A percentile compares a stretch with the other conserved stretches of the same genome.
phyloP scores from a whole-genome alignment of 2,329 filamentous ascomycete species.

The Ophiostoma triangulosporum region DNA sequence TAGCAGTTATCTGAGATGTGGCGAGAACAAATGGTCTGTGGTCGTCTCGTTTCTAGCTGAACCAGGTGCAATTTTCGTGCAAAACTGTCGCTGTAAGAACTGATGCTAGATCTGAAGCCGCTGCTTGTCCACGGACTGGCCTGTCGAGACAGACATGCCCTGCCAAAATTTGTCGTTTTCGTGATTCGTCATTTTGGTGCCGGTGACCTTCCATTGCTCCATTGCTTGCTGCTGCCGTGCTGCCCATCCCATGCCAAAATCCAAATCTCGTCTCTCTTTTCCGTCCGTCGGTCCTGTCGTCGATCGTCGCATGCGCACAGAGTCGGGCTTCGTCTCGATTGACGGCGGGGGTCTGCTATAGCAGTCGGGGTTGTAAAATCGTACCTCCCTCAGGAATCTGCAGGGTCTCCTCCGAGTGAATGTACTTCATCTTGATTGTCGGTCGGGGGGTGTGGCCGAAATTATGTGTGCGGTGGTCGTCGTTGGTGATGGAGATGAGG shows the following conservation, averaged over 20 bases:
- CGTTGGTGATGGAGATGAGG: slow-evolving; percentile 10
- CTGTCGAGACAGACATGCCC: not conserved
- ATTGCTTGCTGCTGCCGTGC: not conserved
- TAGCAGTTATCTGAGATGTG: not conserved
- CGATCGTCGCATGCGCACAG: slow-evolving; percentile 6
- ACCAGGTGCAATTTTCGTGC: not conserved
- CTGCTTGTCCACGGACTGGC: not conserved
- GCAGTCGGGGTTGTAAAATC: not conserved
- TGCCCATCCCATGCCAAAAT: not conserved
- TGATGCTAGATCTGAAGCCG: not conserved
- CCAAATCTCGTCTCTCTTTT: not conserved
- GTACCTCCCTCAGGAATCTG: slow-evolving; percentile 91
- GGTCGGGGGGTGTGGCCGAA: slow-evolving; percentile 23
- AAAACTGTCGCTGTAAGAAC: not conserved
- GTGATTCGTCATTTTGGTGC: not conserved
- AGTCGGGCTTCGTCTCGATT: not conserved
- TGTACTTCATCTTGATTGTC: slow-evolving; percentile 87
- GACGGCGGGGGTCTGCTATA: not conserved
- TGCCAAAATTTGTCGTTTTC: not conserved
- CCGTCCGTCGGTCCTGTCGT: not conserved
- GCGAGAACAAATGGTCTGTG: not conserved
- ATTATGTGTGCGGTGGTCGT: slow-evolving; percentile 7
- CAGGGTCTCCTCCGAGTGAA: slow-evolving; percentile 94
- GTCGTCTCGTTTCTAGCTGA: not conserved
- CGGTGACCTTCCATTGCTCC: not conserved